phyloP scores from a whole-genome alignment of 78 protist genomes.

The Protostelium mycophagum region DNA sequence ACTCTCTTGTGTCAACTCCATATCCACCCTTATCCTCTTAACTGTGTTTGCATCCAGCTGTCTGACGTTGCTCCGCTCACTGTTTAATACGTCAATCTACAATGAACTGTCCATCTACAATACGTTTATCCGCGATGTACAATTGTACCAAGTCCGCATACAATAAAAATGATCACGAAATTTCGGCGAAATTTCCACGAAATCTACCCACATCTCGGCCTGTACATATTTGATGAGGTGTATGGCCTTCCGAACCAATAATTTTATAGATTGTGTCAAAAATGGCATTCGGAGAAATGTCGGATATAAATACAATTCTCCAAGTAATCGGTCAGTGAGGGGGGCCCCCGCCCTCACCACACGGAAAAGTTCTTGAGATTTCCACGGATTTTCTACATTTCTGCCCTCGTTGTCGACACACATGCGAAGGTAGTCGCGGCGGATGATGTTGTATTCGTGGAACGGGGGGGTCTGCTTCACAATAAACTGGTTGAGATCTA shows the following conservation, averaged over 20 bases:
- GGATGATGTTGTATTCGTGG: constrained; percentile 6
- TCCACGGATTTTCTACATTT: neutral
- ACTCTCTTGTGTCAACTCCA: constrained; percentile 1
- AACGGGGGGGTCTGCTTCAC: constrained; percentile 13
- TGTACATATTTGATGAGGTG: neutral
- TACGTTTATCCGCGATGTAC: no score
- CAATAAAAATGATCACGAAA: no score
- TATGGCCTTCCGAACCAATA: neutral
- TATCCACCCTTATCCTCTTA: neutral
- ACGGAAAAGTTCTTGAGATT: neutral
- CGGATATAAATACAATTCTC: neutral
- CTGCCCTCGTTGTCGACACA: neutral
- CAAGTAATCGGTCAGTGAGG: neutral
- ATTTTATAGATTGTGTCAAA: neutral
- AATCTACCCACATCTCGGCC: neutral
- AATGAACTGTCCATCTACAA: no score
- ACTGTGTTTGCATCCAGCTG: neutral
- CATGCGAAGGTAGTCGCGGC: neutral
- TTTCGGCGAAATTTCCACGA: neutral
- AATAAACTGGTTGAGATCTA: neutral
- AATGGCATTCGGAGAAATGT: neutral
- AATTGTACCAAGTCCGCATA: no score
- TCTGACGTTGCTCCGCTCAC: neutral
- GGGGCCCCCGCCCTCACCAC: neutral
- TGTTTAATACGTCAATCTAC: neutral